Base-by-base conservation (phyloP, 2,329 filamentous ascomycete genomes). In the Colletotrichum theobromicola region DNA sequence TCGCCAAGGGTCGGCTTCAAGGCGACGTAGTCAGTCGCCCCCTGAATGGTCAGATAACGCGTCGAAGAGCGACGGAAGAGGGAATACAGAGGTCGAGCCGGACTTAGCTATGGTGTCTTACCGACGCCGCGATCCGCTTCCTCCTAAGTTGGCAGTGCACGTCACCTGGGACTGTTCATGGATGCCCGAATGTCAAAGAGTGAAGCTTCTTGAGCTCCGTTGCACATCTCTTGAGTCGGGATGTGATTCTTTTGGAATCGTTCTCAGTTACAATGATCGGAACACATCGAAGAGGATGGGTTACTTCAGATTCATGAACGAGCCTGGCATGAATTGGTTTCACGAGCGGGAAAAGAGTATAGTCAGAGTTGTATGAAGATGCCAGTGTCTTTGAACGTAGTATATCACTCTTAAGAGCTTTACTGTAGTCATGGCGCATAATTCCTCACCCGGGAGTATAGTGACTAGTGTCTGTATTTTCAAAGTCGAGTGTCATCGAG, bases 151-250 rank as follows among this genome's bases (percentile, higher is more conserved):
- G 18, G 1, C 3, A 12, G 37, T 46, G n/a, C 18, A 46, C 5
- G 37, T 46, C 37, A 46, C 37, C n/a, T 46, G 37, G 37, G 37
- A 46, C 37, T n/a, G 18, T 46, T 10, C 0, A 12, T 7, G 0
- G 9, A 0, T n/a, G 18, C 37, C 18, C n/a, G 18, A 6, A 3
- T 0, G 0, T 21, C 18, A 46, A 46, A 21, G 9, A 46, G 18
- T 46, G 9, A 46, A 0, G 42, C 42, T 46, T 6, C 42, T 46
- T 46, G 42, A 46, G 42, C 42, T 46, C 9, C 37, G 37, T 0
- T 46, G 37, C 0, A 46, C 37, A 12, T 46, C 0, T 2, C 10
- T 46, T 4, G 0, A 0, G 1, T 2, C 37, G 18, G 9, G 3
- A 0, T 12, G 12, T 4, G 1, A 6, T 0, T 46, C 18, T 12